These are phyloP conservation scores for Silene uniflora DNA, from an alignment of 148 eudicot genomes.

Conservation along the genomic window DNA sequence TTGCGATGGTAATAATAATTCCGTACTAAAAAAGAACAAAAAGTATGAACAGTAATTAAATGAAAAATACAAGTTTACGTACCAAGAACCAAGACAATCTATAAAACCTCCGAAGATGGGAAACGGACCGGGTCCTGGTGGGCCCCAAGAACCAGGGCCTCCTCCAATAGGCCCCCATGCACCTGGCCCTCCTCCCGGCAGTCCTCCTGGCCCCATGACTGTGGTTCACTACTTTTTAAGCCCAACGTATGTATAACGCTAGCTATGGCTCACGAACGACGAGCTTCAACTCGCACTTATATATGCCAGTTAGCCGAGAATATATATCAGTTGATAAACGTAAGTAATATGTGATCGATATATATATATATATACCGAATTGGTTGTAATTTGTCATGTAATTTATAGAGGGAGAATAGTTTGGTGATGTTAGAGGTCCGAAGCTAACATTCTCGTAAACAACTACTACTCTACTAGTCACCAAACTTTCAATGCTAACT, in stretches of 20 bases:
- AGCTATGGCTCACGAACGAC: not conserved
- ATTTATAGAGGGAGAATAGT: not conserved
- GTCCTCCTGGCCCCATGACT: conserved; percentile 23
- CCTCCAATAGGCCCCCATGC: conserved; percentile 23
- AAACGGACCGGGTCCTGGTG: conserved; percentile 1
- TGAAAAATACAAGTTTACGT: not conserved
- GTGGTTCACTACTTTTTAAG: not conserved
- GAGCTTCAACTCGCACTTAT: not conserved
- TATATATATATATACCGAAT: too few relatives aligned
- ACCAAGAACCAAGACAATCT: conserved; percentile 14
- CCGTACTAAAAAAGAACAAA: too few relatives aligned
- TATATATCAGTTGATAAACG: not conserved
- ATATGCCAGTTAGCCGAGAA: too few relatives aligned
- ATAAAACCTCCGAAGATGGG: conserved; percentile 17
- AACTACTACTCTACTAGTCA: conserved; percentile 11
- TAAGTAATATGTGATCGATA: not conserved
- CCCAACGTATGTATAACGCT: not conserved
- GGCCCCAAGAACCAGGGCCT: not conserved
- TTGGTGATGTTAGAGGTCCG: not conserved
- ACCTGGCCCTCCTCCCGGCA: conserved; percentile 12
- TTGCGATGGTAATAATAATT: too few relatives aligned
- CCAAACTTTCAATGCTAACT: conserved; percentile 9
- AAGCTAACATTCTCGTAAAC: not conserved
- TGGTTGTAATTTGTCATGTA: not conserved
- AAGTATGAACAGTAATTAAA: too few relatives aligned